Evolutionary conservation across 371 early-diverging fungal genomes (phyloP), one percentile per base, ranked within the genome.

Genomic region (Circinella minor): DNA sequence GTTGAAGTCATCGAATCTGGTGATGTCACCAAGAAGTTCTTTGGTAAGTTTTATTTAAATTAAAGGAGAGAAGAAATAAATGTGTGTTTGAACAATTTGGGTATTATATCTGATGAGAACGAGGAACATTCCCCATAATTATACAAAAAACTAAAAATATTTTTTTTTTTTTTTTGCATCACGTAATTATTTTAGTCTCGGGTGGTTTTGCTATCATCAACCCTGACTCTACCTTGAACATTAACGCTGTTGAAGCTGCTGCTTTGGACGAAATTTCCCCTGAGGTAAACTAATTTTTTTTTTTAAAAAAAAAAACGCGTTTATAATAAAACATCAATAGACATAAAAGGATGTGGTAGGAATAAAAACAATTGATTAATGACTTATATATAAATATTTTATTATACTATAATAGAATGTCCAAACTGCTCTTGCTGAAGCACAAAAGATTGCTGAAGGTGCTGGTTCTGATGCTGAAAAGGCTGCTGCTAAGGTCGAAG

Each of bases 181-280:
- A 43, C 43, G 43, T 47, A 67, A 34, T 18, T 34, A 47, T 13
- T 62, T n/a, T 68, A 94, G 98, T 96, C 69, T 92, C 93, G 81
- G 99, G 99, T 71, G 99, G 99, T 47, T 99, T 98, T 76, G 97
- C 97, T 71, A 90, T 92, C 72, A 91, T 99, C 85, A 96, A 98
- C 92, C 94, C 97, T 70, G 96, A 99, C 83, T 96, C 96, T 51
- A 85, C 94, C 68, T 88, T 98, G 70, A 96, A 97, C 92, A 96
- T 99, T 85, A 98, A 95, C 81, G 99, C 97, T 67, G 88, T 96
- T 27, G 99, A 99, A 85, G 99, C 98, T 65, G 90, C 92, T 80
- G 86, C 94, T 69, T 79, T 98, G 38, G 95, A 94, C 65, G 91
- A 96, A 49, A 75, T 99, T 75, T 95, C 95, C 71, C 64, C 85